These are phyloP conservation scores for Aquilaria malaccensis DNA, from an alignment of 345 rosid genomes.

Conservation along the genomic window DNA sequence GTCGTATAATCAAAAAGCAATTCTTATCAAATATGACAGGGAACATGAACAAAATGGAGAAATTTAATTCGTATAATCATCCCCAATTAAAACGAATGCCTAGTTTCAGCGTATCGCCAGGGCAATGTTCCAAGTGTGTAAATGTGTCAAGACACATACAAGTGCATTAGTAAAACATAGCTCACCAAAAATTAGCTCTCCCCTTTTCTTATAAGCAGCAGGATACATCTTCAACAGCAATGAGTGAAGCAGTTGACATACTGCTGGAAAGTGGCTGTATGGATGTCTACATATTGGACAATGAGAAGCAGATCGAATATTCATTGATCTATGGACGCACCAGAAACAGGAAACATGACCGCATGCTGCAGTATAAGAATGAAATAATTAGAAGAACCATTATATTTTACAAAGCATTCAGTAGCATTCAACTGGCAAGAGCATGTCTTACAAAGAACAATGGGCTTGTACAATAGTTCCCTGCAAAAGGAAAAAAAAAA, in stretches of 20 bases:
- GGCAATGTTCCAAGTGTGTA: neutral
- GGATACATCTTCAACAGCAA: constrained; percentile 68
- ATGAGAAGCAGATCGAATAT: constrained; percentile 17
- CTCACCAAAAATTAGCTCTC: constrained; percentile 47
- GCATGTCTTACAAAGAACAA: constrained; percentile 54
- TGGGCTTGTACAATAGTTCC: constrained; percentile 87
- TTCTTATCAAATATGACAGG: too few relatives aligned
- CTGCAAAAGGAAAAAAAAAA: constrained; percentile 30
- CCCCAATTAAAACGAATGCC: too few relatives aligned
- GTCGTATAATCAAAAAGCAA: too few relatives aligned
- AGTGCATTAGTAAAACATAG: constrained; percentile 3
- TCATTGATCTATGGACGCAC: constrained; percentile 79
- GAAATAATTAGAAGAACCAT: neutral
- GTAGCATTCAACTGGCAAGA: neutral
- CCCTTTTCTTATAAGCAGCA: constrained; percentile 41
- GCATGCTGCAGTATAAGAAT: constrained; percentile 45
- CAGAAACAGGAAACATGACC: constrained; percentile 92
- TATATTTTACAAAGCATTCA: neutral
- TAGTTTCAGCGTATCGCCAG: too few relatives aligned
- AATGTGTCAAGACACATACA: neutral
- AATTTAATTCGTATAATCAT: too few relatives aligned
- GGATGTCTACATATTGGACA: constrained; percentile 77
- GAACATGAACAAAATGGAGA: too few relatives aligned
- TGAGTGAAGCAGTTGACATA: constrained; percentile 57
- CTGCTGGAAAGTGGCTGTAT: constrained; percentile 57